Conservation (phyloP, 2,329 filamentous ascomycete species). For the Penicillium frequentans region DNA sequence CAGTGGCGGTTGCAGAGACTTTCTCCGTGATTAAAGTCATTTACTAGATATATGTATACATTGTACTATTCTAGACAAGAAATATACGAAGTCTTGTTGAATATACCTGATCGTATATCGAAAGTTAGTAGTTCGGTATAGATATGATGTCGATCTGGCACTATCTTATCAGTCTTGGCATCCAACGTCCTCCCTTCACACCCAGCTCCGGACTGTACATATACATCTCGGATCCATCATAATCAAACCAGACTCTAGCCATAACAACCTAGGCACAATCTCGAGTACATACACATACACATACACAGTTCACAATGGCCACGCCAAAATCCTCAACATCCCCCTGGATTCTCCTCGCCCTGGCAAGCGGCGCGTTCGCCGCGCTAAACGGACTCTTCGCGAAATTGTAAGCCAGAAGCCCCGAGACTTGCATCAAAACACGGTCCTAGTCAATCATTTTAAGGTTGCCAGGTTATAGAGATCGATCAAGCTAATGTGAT, state of each 20-base stretch:
- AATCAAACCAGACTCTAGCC: not conserved
- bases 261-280: not conserved
- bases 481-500: not conserved
- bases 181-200: not conserved
- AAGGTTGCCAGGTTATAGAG: too few species aligned
- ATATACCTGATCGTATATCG: not conserved
- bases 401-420: conserved; percentile 52
- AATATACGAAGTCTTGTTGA: not conserved
- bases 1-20: conserved; percentile 42
- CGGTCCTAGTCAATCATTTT: not conserved
- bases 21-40: conserved; percentile 30
- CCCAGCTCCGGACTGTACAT: not conserved
- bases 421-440: not conserved
- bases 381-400: conserved; percentile 67
- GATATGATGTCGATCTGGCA: not conserved
- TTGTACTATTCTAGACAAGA: not conserved
- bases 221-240: not conserved
- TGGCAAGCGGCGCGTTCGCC: conserved; percentile 62
- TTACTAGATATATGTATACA: not conserved
- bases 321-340: conserved; percentile 13
- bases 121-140: not conserved
- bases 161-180: conserved; percentile 20
- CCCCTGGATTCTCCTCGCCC: conserved; percentile 56
- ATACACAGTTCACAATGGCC: conserved; percentile 10
- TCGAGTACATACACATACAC: not conserved